These are phyloP conservation scores for Auricularia sp. DNA, from an alignment of 768 basidiomycete genomes.

Conservation along the genomic window DNA sequence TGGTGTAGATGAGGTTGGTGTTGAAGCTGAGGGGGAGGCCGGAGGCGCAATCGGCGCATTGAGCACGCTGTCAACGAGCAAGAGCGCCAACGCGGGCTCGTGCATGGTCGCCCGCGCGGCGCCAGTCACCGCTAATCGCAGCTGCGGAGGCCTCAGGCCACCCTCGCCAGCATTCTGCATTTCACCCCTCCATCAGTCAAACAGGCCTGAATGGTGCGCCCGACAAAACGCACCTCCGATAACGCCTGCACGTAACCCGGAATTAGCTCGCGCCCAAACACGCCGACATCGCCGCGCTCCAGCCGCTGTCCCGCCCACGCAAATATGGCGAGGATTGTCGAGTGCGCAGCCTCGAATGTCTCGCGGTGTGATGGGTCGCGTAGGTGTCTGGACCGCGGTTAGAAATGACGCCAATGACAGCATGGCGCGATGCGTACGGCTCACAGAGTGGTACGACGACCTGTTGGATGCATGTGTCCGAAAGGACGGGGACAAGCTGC, in stretches of 20 bases:
- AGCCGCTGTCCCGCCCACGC: slow-evolving; percentile 20
- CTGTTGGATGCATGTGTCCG: slow-evolving; percentile 40
- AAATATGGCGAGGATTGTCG: slow-evolving; percentile 68
- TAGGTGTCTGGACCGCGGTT: slow-evolving; percentile 39
- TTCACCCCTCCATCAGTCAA: too few relatives aligned
- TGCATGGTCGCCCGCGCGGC: background rate
- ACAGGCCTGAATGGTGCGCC: background rate
- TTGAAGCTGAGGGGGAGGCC: slow-evolving; percentile 25
- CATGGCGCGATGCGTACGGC: slow-evolving; percentile 38
- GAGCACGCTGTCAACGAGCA: background rate
- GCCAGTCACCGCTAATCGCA: slow-evolving; percentile 43
- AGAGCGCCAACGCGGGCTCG: background rate
- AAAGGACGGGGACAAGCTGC: slow-evolving; percentile 60
- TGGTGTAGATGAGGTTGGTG: slow-evolving; percentile 6
- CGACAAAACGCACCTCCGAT: slow-evolving; percentile 43
- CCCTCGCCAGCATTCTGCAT: slow-evolving; percentile 54
- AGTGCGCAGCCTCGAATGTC: slow-evolving; percentile 81
- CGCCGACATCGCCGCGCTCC: slow-evolving; percentile 4
- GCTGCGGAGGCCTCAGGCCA: slow-evolving; percentile 51
- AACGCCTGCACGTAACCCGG: slow-evolving; percentile 68
- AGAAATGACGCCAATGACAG: slow-evolving; percentile 4
- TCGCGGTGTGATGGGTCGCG: slow-evolving; percentile 51
- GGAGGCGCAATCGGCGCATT: slow-evolving; percentile 59
- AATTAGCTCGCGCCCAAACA: slow-evolving; percentile 46
- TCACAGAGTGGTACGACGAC: slow-evolving; percentile 52